These are phyloP conservation scores for Aspergillus wentii DNA, from an alignment of 495 filamentous ascomycete species.

Conservation along the genomic window DNA sequence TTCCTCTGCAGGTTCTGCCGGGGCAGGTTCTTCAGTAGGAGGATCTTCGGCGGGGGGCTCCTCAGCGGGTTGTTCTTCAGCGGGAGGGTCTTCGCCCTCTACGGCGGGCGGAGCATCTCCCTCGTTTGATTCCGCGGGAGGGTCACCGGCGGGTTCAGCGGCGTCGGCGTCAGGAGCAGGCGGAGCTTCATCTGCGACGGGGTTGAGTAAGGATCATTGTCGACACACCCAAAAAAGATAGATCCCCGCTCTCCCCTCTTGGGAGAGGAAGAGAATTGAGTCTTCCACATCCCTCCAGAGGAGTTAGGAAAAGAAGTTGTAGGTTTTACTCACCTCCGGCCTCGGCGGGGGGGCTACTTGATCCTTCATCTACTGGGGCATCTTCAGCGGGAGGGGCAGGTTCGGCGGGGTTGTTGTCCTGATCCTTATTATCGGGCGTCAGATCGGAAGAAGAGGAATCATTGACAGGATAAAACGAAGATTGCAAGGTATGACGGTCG, in stretches of 20 bases:
- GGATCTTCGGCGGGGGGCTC: conserved; percentile 1
- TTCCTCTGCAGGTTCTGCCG: conserved; percentile 1
- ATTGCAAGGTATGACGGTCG: conserved; percentile 29
- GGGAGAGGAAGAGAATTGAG: too few species aligned
- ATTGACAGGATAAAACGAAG: conserved; percentile 31
- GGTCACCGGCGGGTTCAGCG: conserved; percentile 1
- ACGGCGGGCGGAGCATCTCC: too few species aligned
- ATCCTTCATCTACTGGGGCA: conserved; percentile 1
- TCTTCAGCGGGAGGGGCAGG: conserved; percentile 2
- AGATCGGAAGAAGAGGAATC: conserved; percentile 23
- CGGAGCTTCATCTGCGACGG: conserved; percentile 1
- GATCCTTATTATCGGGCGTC: conserved; percentile 34
- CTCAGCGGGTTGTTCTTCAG: conserved; percentile 9
- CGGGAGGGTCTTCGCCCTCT: conserved; percentile 7
- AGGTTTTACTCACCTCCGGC: too few species aligned
- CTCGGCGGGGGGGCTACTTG: too few species aligned
- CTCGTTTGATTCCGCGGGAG: too few species aligned
- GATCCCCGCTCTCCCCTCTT: too few species aligned
- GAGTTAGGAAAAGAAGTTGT: too few species aligned
- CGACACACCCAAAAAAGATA: too few species aligned
- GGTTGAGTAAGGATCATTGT: too few species aligned
- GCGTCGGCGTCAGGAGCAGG: conserved; percentile 2
- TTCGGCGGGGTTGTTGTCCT: conserved; percentile 28
- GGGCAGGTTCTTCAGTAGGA: conserved; percentile 7
- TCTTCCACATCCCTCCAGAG: too few species aligned